Conservation (phyloP, 345 rosid species). For the Eucalyptus tenuipes region DNA sequence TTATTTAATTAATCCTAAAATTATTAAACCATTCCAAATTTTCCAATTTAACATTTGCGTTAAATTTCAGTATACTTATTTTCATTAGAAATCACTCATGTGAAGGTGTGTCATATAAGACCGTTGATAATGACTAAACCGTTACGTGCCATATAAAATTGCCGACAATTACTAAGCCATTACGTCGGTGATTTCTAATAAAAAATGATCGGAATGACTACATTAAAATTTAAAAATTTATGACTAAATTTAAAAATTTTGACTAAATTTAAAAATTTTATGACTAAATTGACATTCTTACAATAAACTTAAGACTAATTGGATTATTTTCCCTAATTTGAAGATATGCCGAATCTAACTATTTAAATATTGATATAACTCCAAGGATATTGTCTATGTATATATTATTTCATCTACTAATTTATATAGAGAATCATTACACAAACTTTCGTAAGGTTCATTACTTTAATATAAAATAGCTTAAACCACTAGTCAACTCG, state of each 20-base stretch:
- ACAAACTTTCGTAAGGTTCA: background rate
- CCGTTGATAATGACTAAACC: rapidly evolving
- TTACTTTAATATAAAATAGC: background rate
- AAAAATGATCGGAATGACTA: background rate
- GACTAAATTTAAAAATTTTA: background rate
- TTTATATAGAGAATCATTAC: background rate
- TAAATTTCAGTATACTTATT: background rate
- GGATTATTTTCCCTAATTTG: background rate
- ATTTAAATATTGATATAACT: background rate
- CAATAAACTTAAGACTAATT: background rate
- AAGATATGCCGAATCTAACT: background rate
- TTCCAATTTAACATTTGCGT: background rate
- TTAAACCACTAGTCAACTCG: background rate
- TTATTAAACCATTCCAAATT: background rate
- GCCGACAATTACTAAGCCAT: rapidly evolving
- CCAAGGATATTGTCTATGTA: background rate
- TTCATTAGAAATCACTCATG: background rate
- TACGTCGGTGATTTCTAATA: background rate
- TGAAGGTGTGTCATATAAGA: background rate
- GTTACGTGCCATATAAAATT: background rate
- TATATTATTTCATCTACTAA: background rate
- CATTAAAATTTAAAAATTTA: background rate
- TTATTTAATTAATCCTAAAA: background rate
- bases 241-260: background rate
- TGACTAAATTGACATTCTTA: background rate